Percentiles rank a stretch among this genome's conserved stretches.
Conservation (phyloP, 768 basidiomycete genomes). For the Collybiopsis confluens region DNA sequence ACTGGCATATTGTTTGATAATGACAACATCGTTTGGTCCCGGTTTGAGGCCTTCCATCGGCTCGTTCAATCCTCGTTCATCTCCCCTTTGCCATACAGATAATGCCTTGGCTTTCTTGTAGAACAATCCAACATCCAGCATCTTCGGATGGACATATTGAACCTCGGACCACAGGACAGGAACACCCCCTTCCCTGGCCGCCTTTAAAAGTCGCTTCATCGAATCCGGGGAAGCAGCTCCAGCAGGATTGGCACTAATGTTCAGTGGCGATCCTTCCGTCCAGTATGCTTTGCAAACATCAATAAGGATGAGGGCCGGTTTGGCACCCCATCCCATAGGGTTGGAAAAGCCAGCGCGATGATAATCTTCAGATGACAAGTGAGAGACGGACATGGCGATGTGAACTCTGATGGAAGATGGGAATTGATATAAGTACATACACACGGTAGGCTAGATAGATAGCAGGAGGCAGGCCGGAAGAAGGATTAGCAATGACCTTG, state of each 20-base stretch:
- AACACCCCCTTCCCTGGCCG: neutral
- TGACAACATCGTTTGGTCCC: neutral
- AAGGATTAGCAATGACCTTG: too few species aligned
- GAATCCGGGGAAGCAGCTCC: neutral
- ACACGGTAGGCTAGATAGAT: neutral
- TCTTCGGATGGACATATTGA: neutral
- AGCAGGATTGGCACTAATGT: neutral
- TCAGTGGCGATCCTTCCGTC: neutral
- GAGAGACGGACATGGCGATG: neutral
- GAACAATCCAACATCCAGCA: conserved; percentile 1
- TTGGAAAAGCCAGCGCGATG: neutral
- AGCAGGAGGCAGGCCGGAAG: neutral
- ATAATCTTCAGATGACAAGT: neutral
- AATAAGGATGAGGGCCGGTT: neutral
- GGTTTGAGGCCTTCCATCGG: neutral
- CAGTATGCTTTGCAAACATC: conserved; percentile 1
- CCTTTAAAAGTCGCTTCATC: conserved; percentile 9
- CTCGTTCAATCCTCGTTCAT: neutral
- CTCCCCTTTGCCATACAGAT: conserved; percentile 1
- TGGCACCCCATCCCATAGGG: neutral
- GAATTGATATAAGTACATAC: neutral
- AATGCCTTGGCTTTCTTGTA: conserved; percentile 2
- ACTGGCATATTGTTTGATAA: conserved; percentile 11
- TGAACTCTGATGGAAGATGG: neutral
- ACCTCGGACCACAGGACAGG: conserved; percentile 1